Conservation (phyloP, 345 rosid genomes). For the Eucalyptus shirleyi region DNA sequence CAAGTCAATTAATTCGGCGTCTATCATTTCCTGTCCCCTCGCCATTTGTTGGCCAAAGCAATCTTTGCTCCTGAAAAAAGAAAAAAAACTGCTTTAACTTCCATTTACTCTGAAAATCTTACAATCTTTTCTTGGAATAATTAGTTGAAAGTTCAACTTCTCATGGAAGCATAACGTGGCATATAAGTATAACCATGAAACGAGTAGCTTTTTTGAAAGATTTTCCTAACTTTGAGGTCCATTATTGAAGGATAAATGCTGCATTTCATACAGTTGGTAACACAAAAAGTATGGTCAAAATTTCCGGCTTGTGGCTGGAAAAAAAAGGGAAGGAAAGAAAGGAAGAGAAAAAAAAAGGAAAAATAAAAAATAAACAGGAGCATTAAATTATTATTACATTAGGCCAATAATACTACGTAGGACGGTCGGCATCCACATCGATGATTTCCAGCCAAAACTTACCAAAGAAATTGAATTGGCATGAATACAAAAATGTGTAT, state of each 20-base stretch:
- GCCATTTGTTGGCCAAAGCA: background rate
- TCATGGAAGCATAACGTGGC: background rate
- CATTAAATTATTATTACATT: no score
- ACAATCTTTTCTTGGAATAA: background rate
- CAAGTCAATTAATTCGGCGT: background rate
- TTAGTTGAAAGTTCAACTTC: background rate
- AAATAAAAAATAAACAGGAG: no score
- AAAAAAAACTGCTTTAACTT: background rate
- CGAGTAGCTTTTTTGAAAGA: background rate
- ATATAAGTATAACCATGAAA: background rate
- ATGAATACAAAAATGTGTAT: no score
- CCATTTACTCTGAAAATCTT: background rate
- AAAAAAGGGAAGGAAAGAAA: no score
- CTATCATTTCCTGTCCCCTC: background rate
- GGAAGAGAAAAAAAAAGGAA: no score
- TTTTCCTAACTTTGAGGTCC: background rate
- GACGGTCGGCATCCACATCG: no score
- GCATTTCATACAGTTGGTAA: background rate
- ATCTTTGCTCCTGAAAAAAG: background rate
- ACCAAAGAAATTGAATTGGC: no score
- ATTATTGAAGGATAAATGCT: background rate
- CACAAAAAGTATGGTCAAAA: background rate
- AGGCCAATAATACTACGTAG: no score
- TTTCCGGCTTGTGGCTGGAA: background rate
- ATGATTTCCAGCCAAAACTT: accelerated